Base-by-base conservation (phyloP, 164 flowering plant species). In the Sextonia rubra region DNA sequence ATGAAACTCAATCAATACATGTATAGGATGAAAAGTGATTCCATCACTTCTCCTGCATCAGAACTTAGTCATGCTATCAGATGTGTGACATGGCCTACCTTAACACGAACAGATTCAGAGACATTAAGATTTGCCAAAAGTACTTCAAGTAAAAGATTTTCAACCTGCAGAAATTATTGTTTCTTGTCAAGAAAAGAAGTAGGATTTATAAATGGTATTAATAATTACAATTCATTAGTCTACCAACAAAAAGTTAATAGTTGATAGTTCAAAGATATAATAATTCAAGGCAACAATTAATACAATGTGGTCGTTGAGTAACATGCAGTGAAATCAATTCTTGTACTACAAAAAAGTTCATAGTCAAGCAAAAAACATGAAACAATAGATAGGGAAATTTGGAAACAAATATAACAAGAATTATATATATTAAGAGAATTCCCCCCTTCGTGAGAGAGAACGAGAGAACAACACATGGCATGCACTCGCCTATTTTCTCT, bases 71-170 rank as follows among this genome's bases (percentile, higher is more conserved):
- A 22, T 20, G 68, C 37, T 25, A 23, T 14, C 18, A 70, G 23
- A 66, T 47, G 37, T 20, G 26, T 1, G 73, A 64, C 32, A 22
- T 37, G 48, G 47, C 84, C 78, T 83, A 95, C 99, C 74, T 75
- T 89, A 72, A 84, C 72, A 52, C 97, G 91, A 6, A 74, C 82
- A 71, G 94, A 86, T 76, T 79, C 78, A 7, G 87, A 77, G 75
- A 87, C 81, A 76, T 70, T 64, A 48, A 95, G 90, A 77, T 79
- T 89, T 69, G 90, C 91, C 78, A 84, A 78, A 77, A 95, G 88
- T 30, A 93, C 99, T 60, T 93, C 92, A 71, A 93, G 89, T 30
- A 91, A 69, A 68, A 91, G 85, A 81, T 95, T 93, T 69, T 89
- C 78, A 44, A 88, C 97, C 98, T 93, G 86, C 69, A 66, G 3